These are phyloP conservation scores for Eucalyptus coolabah DNA, from an alignment of 345 rosid genomes.

Conservation along the genomic window DNA sequence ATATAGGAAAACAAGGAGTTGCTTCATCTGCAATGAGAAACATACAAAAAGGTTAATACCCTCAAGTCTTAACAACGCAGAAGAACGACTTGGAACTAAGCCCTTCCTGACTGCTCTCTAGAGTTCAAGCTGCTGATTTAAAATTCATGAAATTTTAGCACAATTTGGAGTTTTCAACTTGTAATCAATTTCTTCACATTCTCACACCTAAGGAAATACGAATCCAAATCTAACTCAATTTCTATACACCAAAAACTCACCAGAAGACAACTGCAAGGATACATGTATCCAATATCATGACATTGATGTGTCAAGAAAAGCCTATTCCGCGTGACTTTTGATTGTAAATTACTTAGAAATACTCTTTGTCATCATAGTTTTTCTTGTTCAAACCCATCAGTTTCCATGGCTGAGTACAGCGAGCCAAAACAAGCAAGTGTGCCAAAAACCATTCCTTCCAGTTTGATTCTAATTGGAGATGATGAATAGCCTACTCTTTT, in stretches of 20 bases:
- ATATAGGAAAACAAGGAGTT: slow-evolving; percentile 36
- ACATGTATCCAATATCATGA: not conserved
- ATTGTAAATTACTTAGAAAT: not conserved
- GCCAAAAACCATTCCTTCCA: not conserved
- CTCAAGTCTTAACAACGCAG: not conserved
- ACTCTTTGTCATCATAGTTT: not conserved
- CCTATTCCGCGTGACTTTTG: not conserved
- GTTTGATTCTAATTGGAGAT: not conserved
- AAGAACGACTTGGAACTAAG: not conserved
- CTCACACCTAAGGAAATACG: not conserved
- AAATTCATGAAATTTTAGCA: not conserved
- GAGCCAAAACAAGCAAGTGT: not conserved
- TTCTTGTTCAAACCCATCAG: not conserved
- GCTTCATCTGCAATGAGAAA: slow-evolving; percentile 38
- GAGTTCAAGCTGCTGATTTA: not conserved
- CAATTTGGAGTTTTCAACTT: not conserved
- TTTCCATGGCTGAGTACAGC: not conserved
- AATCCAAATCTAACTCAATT: not conserved
- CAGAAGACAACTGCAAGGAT: not conserved
- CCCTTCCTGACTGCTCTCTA: not conserved
- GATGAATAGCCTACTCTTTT: not conserved
- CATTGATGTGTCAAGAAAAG: not conserved
- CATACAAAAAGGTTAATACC: not conserved
- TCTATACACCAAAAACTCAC: not conserved
- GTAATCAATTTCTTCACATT: not conserved